A percentile compares a stretch with the other conserved stretches of the same genome.
Evolutionary conservation across 78 protist species (phyloP).

Genomic region (Dictyostelium intermedium): DNA sequence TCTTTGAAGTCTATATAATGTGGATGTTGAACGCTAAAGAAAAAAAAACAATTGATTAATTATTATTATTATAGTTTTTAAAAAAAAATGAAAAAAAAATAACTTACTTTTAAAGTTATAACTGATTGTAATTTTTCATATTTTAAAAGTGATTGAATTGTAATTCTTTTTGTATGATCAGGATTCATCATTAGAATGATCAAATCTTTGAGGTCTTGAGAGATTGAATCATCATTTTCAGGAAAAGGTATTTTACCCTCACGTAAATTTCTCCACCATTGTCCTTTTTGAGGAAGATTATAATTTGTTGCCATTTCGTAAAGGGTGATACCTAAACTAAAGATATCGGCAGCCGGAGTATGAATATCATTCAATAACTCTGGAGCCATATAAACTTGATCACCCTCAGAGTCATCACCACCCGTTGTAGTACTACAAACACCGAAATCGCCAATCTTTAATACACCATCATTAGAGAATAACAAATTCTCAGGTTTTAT

Average conservation of each 20-base stretch:
- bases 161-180: constrained; percentile 33
- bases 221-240: background rate
- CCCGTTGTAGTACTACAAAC: constrained; percentile 13
- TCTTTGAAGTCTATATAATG: constrained; percentile 14
- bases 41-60: too few species aligned
- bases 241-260: constrained; percentile 50
- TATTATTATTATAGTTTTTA: too few species aligned
- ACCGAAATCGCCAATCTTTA: constrained; percentile 91
- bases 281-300: constrained; percentile 30
- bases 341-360: constrained; percentile 58
- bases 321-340: constrained; percentile 59
- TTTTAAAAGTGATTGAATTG: constrained; percentile 13
- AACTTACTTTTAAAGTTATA: background rate
- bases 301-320: constrained; percentile 52
- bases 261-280: constrained; percentile 61
- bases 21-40: constrained; percentile 1
- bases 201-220: constrained; percentile 10
- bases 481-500: constrained; percentile 90
- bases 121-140: background rate
- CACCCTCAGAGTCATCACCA: constrained; percentile 48
- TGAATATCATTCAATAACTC: constrained; percentile 30
- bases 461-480: constrained; percentile 26
- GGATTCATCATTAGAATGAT: constrained; percentile 57
- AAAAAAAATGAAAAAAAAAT: background rate
- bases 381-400: constrained; percentile 68